Percentiles rank a stretch among this genome's conserved stretches.
These are phyloP conservation scores for Chrysoporthe puriensis DNA, from an alignment of 2,329 filamentous ascomycete species.

Conservation along the genomic window DNA sequence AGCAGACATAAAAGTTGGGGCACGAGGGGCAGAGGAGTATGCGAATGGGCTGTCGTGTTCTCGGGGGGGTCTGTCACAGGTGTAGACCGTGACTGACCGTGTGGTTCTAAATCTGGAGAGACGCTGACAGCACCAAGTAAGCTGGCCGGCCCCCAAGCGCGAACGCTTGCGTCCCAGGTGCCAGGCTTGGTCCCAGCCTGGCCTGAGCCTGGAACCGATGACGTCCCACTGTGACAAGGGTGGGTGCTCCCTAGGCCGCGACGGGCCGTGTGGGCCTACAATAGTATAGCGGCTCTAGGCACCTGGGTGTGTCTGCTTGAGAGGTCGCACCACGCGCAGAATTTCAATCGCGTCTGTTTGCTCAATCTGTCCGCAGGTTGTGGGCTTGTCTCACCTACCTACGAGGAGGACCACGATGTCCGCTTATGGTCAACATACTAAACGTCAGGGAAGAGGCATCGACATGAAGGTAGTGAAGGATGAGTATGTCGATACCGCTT, in stretches of 20 bases:
- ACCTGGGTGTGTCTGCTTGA: background rate
- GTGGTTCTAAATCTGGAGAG: background rate
- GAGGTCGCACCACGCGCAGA: background rate
- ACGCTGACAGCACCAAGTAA: background rate
- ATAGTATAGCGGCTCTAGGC: no score
- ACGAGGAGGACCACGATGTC: background rate
- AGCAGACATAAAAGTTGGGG: conserved; percentile 12
- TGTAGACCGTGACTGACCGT: background rate
- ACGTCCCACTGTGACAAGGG: conserved; percentile 15
- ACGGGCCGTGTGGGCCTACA: background rate
- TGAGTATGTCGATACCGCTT: background rate
- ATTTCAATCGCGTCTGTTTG: background rate
- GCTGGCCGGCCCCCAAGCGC: background rate
- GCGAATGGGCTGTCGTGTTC: background rate
- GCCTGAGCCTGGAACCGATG: conserved; percentile 13
- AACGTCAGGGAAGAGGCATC: background rate
- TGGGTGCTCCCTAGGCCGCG: background rate
- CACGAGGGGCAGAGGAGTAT: background rate
- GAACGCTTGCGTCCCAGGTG: conserved; percentile 5
- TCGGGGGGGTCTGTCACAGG: background rate
- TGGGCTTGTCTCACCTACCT: no score
- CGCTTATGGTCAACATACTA: background rate
- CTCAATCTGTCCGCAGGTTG: background rate
- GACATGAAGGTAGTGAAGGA: background rate
- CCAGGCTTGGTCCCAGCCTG: conserved; percentile 17